Base-by-base conservation (phyloP, 2,329 filamentous ascomycete species). In the Colletotrichum nymphaeae region DNA sequence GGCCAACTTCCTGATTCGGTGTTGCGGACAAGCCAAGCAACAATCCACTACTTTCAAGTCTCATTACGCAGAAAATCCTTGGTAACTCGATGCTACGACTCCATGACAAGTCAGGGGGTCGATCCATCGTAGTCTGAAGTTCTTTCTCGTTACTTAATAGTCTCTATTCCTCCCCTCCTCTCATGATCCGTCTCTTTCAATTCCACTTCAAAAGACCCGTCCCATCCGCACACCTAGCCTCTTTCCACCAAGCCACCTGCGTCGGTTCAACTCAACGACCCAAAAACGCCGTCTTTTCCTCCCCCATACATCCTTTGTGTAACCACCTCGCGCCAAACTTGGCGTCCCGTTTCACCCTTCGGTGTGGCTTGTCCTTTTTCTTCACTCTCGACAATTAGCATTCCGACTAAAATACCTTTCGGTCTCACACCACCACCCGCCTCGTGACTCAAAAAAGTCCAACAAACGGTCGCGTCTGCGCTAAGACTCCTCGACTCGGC, bases 351-450 rank as follows among this genome's bases (percentile, higher is more conserved):
- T 72, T 72, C 59, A 69, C 65, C 42, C 66, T 60, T 63, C 53
- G 59, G 24, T 63, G 69, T 73, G 66, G 59, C 70, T 70, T 52
- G 65, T 55, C 26, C 22, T 37, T 72, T 22, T 53, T 53, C 53
- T 49, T 49, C 7, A 19, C 42, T 19, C 37, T 16, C 2, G 37
- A 16, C 37, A 19, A 19, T 42, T 42, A 42, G 37, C 37, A 42
- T 42, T 5, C 37, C 37, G 37, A 35, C 32, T 12, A 12, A 42
- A 42, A 7, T 42, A 42, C 37, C 35, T 42, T 16, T 42, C 14
- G 37, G 14, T 16, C 14, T 42, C 19, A 19, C 19, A 8, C 42
- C 42, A 9, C n/a, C n/a, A n/a, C n/a, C n/a, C n/a, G n/a, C n/a
- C n/a, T n/a, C n/a, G 37, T 42, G 37, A 42, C 19, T 42, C 37